Evolutionary conservation across 2,329 filamentous ascomycete genomes (phyloP).

Genomic region (Hypoxylon sp.): DNA sequence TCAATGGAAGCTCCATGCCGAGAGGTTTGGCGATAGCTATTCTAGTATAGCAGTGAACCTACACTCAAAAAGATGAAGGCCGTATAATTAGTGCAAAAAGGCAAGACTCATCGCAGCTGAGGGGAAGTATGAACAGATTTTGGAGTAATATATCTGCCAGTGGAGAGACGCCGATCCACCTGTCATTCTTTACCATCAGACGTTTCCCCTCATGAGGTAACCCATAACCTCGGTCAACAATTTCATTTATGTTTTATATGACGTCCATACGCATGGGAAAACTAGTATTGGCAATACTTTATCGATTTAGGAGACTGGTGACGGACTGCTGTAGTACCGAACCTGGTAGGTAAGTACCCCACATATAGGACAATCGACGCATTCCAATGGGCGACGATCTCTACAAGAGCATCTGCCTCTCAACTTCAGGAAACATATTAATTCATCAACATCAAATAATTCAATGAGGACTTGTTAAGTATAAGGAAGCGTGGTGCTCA

Average conservation of each 20-base stretch:
- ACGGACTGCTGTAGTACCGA: not conserved
- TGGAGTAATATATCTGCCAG: not conserved
- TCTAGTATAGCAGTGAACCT: not conserved
- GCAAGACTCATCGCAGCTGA: not conserved
- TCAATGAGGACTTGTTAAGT: too few species aligned
- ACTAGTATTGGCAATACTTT: not conserved
- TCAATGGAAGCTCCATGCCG: slow-evolving; percentile 32
- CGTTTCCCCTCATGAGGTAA: slow-evolving; percentile 13
- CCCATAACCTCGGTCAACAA: not conserved
- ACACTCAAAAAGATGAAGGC: not conserved
- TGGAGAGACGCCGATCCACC: not conserved
- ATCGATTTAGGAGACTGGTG: not conserved
- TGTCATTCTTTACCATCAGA: not conserved
- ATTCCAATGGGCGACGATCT: not conserved
- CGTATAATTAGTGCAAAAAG: not conserved
- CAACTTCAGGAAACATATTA: not conserved
- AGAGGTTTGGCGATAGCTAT: not conserved
- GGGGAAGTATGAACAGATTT: slow-evolving; percentile 2
- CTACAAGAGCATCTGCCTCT: not conserved
- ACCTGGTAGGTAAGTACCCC: too few species aligned
- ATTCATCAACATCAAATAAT: not conserved
- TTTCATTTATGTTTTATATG: not conserved
- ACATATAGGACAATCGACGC: not conserved
- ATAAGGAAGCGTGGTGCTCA: too few species aligned
- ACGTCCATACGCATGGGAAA: not conserved